Base-by-base conservation (phyloP, 139 green algal species). In the Cymbomonas tetramitiformis region DNA sequence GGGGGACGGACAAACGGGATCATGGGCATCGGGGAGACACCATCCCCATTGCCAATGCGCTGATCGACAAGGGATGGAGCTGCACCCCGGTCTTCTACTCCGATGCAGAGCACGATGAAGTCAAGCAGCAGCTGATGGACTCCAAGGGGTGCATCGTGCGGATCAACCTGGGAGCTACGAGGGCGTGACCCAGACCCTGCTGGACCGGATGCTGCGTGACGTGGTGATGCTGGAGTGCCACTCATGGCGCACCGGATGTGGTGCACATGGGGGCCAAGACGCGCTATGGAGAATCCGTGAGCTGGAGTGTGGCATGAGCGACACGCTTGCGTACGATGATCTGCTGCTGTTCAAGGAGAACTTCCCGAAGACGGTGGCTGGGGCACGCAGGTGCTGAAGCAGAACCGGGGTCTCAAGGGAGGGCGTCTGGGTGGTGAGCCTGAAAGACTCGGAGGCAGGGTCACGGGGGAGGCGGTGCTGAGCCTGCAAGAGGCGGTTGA, bases 381-480 rank as follows among this genome's bases (percentile, higher is more conserved):
- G 38, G 47, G 48, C 19, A 18, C 40, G 6, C 57, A 57, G 5
- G 62, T 70, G 25, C 31, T 70, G 8, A 70, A 70, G 49, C 62
- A 64, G 47, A 70, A 64, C 48, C 44, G 62, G 25, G 62, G 62
- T 34, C 61, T 44, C 30, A 40, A 71, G 26, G 62, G 62, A 70
- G 47, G 62, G 62, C 36, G 55, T 70, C 62, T 70, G 62, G 62
- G 62, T 70, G 12, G 28, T 10, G 30, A 71, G 68, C 41, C n/a
- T 69, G 15, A 69, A 69, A 57, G 61, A 56, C 29, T 56, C 30
- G 12, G 21, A 57, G 36, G 38, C 19, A 6, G 57, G 39, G 56
- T 69, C 29, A 69, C 29, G 12, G 61, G 61, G 12, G 9, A 30
- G 7, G 67, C 58, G 7, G 8, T 66, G 7, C 58, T 66, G 9